phyloP scores from a whole-genome alignment of 2,329 filamentous ascomycete genomes.

The Aspergillus amoenus region DNA sequence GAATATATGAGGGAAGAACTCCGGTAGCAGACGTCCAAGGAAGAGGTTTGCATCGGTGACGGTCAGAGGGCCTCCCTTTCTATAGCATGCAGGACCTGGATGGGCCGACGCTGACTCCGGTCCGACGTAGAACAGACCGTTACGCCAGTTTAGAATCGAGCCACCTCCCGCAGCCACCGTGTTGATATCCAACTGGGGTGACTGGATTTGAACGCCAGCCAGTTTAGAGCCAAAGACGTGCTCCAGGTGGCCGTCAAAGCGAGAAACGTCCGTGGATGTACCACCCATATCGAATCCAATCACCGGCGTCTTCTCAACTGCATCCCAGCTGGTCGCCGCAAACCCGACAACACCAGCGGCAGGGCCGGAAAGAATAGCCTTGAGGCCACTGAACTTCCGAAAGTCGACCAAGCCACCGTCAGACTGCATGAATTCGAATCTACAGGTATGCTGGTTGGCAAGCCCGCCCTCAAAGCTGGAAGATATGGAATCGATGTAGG shows the following conservation, averaged over 20 bases:
- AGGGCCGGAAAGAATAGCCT: slow-evolving; percentile 85
- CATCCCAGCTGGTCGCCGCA: slow-evolving; percentile 85
- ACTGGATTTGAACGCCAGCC: slow-evolving; percentile 90
- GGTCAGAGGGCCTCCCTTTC: slow-evolving; percentile 85
- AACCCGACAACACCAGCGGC: slow-evolving; percentile 95
- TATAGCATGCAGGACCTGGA: slow-evolving; percentile 87
- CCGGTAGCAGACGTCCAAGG: slow-evolving; percentile 78
- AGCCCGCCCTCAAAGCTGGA: slow-evolving; percentile 78
- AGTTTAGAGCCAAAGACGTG: slow-evolving; percentile 94
- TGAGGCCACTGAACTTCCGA: slow-evolving; percentile 73
- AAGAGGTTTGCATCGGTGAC: slow-evolving; percentile 92
- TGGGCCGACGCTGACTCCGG: slow-evolving; percentile 90
- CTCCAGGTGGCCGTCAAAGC: slow-evolving; percentile 85
- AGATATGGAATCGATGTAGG: slow-evolving; percentile 60
- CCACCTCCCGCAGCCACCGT: slow-evolving; percentile 85
- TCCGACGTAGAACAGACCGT: slow-evolving; percentile 87
- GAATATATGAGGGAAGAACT: slow-evolving; percentile 96
- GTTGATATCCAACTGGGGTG: slow-evolving; percentile 90
- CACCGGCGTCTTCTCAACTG: slow-evolving; percentile 75
- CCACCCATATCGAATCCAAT: slow-evolving; percentile 98
- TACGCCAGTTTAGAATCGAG: slow-evolving; percentile 73
- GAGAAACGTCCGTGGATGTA: slow-evolving; percentile 83
- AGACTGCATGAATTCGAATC: slow-evolving; percentile 96
- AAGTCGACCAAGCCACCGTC: slow-evolving; percentile 67
- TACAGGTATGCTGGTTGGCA: slow-evolving; percentile 67